A percentile compares a stretch with the other conserved stretches of the same genome.
Conservation (phyloP, 176 grass and related monocot species). For the Rhipidocladum racemiflorum region DNA sequence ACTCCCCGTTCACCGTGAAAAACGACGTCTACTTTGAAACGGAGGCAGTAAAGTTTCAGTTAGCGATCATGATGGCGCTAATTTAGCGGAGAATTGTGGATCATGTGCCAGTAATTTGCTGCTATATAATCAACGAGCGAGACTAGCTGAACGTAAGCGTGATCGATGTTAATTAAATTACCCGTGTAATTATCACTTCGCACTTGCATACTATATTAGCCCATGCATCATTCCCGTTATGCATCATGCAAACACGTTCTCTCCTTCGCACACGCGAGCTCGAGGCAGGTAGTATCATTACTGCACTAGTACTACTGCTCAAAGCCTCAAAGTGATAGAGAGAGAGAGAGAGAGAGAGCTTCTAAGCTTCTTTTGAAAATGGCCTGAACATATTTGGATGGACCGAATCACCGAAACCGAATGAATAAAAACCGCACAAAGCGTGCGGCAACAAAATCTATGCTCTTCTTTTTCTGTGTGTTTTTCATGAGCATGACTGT, state of each 20-base stretch:
- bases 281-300: slow-evolving; percentile 6
- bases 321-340: no score
- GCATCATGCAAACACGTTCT: slow-evolving; percentile 39
- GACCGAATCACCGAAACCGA: background rate
- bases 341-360: no score
- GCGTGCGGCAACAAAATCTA: background rate
- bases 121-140: background rate
- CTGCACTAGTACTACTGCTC: background rate
- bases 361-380: background rate
- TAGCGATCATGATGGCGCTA: slow-evolving; percentile 9
- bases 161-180: background rate
- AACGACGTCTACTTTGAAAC: background rate
- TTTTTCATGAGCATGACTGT: background rate
- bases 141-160: background rate
- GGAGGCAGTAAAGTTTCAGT: background rate
- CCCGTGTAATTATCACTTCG: background rate
- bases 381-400: background rate
- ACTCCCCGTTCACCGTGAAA: background rate
- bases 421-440: background rate
- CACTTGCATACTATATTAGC: background rate
- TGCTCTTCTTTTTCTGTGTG: no score
- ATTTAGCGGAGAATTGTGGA: background rate
- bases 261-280: slow-evolving; percentile 5
- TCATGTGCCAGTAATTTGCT: background rate
- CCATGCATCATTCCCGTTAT: background rate